Evolutionary conservation across 2,329 filamentous ascomycete species (phyloP).

Genomic region (Fusarium proliferatum): DNA sequence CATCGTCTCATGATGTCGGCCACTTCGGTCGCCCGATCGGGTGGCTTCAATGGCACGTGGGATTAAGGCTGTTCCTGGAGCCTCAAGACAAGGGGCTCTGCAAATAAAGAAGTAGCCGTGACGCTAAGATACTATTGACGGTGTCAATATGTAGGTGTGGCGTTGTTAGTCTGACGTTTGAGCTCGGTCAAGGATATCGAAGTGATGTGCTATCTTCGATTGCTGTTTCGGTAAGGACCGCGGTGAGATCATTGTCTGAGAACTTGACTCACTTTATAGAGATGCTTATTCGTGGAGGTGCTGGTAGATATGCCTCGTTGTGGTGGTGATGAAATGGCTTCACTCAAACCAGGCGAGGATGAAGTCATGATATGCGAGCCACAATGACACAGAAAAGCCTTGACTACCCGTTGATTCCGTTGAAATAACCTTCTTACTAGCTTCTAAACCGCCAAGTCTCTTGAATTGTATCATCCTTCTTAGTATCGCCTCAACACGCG

Average conservation of each 20-base stretch:
- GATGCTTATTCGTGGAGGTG: background rate
- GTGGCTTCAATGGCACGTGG: slow-evolving; percentile 34
- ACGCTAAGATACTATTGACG: background rate
- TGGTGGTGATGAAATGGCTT: background rate
- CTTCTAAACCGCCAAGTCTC: background rate
- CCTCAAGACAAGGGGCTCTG: background rate
- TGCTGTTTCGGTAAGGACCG: background rate
- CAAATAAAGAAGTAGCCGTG: background rate
- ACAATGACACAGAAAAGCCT: background rate
- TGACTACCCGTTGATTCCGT: background rate
- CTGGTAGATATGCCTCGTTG: background rate
- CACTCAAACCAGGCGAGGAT: background rate
- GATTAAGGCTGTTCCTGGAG: slow-evolving; percentile 9
- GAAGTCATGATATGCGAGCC: background rate
- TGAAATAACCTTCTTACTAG: background rate
- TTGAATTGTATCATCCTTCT: background rate
- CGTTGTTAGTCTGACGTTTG: slow-evolving; percentile 2
- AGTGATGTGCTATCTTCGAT: background rate
- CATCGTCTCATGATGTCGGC: slow-evolving; percentile 7
- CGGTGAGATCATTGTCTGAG: background rate
- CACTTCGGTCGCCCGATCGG: slow-evolving; percentile 40
- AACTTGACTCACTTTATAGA: too few relatives aligned
- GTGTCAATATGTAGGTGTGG: background rate
- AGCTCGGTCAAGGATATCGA: slow-evolving; percentile 9
- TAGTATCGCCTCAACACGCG: slow-evolving; percentile 5